Percentiles rank a stretch among this genome's conserved stretches.
These are phyloP conservation scores for Sphaerobolus stellatus DNA, from an alignment of 1,284 basidiomycete genomes.

Conservation along the genomic window DNA sequence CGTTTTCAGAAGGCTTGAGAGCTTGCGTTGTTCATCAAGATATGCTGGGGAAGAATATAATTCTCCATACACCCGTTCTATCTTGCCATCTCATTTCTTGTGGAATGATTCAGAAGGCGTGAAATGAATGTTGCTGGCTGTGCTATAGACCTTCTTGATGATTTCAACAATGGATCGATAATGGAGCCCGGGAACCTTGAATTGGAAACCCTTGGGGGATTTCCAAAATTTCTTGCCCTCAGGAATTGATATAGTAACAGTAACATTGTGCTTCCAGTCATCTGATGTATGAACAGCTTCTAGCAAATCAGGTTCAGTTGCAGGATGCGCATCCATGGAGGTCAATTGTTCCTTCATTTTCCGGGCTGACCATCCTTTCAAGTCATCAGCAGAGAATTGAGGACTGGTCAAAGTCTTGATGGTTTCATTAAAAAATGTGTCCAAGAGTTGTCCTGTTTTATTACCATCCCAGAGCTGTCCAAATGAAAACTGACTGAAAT, in stretches of 20 bases:
- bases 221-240: background rate
- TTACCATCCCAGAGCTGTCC: background rate
- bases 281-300: too few relatives aligned
- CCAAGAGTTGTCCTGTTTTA: background rate
- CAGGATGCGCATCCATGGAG: background rate
- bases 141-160: background rate
- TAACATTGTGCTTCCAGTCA: background rate
- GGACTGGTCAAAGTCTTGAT: background rate
- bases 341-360: background rate
- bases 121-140: conserved; percentile 23
- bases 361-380: background rate
- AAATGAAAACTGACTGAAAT: background rate
- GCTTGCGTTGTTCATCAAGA: background rate
- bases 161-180: conserved; percentile 10
- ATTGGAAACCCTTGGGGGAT: background rate
- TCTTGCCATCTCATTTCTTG: conserved; percentile 14
- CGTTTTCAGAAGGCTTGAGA: background rate
- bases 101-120: conserved; percentile 28
- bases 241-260: background rate
- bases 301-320: background rate
- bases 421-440: background rate
- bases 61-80: conserved; percentile 30
- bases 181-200: conserved; percentile 8
- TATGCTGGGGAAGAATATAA: conserved; percentile 27
- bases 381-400: background rate